Conservation (phyloP, 2,329 filamentous ascomycete species). For the Claviceps fusiformis region DNA sequence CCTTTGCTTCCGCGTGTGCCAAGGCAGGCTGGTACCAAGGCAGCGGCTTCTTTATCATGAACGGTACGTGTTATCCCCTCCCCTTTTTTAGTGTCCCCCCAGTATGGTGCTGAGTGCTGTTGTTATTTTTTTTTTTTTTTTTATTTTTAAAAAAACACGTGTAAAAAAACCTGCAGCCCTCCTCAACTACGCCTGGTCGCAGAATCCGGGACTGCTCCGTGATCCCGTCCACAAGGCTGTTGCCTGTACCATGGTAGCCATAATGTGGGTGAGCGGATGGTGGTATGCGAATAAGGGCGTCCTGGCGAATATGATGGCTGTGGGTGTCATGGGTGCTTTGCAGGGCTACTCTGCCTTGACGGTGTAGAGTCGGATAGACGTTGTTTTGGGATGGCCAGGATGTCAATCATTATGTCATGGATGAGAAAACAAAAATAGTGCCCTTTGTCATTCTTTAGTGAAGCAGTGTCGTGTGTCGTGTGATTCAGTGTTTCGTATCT, state of each 20-base stretch:
- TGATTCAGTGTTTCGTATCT: no score
- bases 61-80: constrained; percentile 1
- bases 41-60: constrained; percentile 8
- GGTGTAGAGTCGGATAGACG: neutral
- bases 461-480: no score
- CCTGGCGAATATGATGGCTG: constrained; percentile 3
- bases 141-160: no score
- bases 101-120: no score
- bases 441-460: no score
- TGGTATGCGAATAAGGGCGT: constrained; percentile 7
- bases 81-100: no score
- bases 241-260: constrained; percentile 6
- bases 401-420: no score
- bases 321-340: constrained; percentile 5
- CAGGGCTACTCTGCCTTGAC: constrained; percentile 7
- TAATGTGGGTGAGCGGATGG: constrained; percentile 7
- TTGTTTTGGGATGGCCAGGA: no score
- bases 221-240: constrained; percentile 7
- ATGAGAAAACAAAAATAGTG: no score
- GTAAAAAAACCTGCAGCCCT: constrained; percentile 3
- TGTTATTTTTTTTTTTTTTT: no score
- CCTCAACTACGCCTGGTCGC: constrained; percentile 8
- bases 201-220: constrained; percentile 6
- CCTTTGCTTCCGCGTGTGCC: constrained; percentile 4
- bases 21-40: constrained; percentile 9